Evolutionary conservation across 139 green algal species (phyloP).

Genomic region (Mesostigma viride): DNA sequence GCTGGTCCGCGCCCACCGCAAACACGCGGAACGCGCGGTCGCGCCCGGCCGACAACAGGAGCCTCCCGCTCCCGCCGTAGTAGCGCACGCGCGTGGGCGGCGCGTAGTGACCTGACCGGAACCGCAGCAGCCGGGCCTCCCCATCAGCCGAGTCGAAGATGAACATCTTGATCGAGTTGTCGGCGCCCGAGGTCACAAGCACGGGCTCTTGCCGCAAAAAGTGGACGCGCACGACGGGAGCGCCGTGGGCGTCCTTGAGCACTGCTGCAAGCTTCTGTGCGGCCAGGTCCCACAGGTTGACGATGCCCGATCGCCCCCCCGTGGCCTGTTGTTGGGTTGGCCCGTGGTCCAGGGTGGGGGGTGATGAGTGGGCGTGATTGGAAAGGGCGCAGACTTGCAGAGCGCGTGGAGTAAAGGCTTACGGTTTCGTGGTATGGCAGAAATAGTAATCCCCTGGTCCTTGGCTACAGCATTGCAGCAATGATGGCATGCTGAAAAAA

Average conservation of each 20-base stretch:
- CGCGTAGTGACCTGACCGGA: constrained; percentile 71
- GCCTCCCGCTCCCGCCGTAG: constrained; percentile 45
- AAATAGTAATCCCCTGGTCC: no score
- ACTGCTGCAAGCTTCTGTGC: constrained; percentile 55
- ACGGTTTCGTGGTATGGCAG: no score
- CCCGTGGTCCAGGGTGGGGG: no score
- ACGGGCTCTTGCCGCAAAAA: constrained; percentile 70
- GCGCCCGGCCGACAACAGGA: constrained; percentile 67
- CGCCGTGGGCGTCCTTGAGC: constrained; percentile 59
- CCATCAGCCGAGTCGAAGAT: constrained; percentile 69
- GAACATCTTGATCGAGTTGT: constrained; percentile 86
- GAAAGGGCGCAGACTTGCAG: no score
- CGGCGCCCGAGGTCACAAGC: constrained; percentile 65
- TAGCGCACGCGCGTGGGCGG: constrained; percentile 63
- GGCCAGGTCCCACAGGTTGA: constrained; percentile 91
- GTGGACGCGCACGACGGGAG: constrained; percentile 38
- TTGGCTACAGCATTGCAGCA: no score
- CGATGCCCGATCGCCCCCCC: constrained; percentile 49
- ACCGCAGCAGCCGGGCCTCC: constrained; percentile 64
- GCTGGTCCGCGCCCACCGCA: constrained; percentile 63
- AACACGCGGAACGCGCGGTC: constrained; percentile 88
- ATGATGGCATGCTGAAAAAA: no score
- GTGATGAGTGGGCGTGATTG: no score
- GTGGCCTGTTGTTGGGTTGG: no score
- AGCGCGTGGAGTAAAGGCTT: no score